phyloP scores from a whole-genome alignment of 495 filamentous ascomycete species.

The Xylaria curta region DNA sequence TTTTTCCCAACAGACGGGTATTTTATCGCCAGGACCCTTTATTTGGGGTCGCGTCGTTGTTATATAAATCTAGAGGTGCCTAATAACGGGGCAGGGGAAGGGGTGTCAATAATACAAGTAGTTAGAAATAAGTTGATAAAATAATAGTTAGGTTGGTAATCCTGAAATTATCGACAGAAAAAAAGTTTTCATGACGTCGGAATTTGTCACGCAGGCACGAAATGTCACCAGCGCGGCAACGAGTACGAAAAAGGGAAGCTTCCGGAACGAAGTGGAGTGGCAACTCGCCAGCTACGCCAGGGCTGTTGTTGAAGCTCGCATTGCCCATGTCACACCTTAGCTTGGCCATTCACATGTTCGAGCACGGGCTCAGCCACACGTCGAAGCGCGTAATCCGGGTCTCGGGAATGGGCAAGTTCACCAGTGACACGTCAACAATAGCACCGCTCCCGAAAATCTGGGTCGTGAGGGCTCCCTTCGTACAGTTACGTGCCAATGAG shows the following conservation, averaged over 20 bases:
- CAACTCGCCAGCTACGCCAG: background rate
- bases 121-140: background rate
- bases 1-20: conserved; percentile 15
- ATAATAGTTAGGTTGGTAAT: background rate
- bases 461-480: conserved; percentile 16
- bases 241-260: conserved; percentile 21
- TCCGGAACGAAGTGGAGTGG: conserved; percentile 28
- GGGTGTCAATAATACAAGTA: conserved; percentile 16
- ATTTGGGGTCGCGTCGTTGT: background rate
- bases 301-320: conserved; percentile 13
- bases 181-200: conserved; percentile 28
- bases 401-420: conserved; percentile 11
- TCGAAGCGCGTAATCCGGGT: conserved; percentile 20
- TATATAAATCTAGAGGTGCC: conserved; percentile 11
- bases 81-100: background rate
- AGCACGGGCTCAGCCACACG: conserved; percentile 18
- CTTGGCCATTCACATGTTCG: conserved; percentile 18
- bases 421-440: conserved; percentile 30
- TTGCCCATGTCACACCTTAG: conserved; percentile 19
- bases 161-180: background rate
- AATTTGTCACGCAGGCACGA: conserved; percentile 18
- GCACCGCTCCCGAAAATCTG: conserved; percentile 23
- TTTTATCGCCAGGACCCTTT: conserved; percentile 7
- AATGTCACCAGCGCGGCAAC: conserved; percentile 18
- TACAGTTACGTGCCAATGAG: conserved; percentile 15